phyloP scores from a whole-genome alignment of 2,329 filamentous ascomycete genomes.

The Colletotrichum sp. region DNA sequence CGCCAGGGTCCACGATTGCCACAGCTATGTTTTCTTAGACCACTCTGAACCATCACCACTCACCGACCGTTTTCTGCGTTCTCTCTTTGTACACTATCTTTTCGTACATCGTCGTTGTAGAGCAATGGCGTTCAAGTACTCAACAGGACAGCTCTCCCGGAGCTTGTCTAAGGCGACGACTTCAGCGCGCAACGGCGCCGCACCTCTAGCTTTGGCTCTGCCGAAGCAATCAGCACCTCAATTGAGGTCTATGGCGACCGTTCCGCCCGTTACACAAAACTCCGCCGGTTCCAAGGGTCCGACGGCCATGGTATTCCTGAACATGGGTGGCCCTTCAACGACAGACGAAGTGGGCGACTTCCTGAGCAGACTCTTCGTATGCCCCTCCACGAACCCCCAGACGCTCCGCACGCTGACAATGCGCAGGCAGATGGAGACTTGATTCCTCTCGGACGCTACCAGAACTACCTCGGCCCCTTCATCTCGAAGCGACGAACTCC shows the following conservation, averaged over 20 bases:
- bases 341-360: constrained; percentile 89
- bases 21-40: constrained; percentile 4
- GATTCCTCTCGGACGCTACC: constrained; percentile 92
- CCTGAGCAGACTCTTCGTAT: constrained; percentile 88
- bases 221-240: constrained; percentile 38
- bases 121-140: constrained; percentile 46
- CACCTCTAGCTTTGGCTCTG: constrained; percentile 26
- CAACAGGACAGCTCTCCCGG: constrained; percentile 40
- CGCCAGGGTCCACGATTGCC: constrained; percentile 3
- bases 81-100: not conserved
- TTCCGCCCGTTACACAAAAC: constrained; percentile 82
- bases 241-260: constrained; percentile 62
- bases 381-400: constrained; percentile 33
- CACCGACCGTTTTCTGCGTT: not conserved
- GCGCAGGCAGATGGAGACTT: constrained; percentile 85
- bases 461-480: constrained; percentile 87
- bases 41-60: not conserved
- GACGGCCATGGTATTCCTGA: constrained; percentile 98
- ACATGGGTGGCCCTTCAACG: constrained; percentile 96
- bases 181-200: constrained; percentile 18
- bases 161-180: constrained; percentile 24
- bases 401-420: constrained; percentile 20
- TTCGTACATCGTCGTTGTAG: not conserved
- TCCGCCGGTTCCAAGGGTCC: constrained; percentile 74
- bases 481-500: constrained; percentile 88